Evolutionary conservation across 169 alveolate species (phyloP).

Genomic region (Eimeria falciformis): DNA sequence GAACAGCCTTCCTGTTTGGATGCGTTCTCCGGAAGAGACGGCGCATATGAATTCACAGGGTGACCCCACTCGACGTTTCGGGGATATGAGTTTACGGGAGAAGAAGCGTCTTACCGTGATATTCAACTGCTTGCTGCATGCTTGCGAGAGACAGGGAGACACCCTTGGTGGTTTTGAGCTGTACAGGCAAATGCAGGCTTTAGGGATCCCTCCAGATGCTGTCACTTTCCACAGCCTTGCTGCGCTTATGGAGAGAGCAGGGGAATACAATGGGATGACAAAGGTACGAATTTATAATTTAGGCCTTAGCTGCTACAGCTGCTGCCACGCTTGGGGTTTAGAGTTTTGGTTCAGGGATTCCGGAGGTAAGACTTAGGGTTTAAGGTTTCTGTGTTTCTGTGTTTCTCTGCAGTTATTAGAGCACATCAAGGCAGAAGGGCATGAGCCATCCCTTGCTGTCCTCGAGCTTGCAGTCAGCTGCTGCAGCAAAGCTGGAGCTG

Average conservation of each 20-base stretch:
- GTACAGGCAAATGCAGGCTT: slow-evolving; percentile 49
- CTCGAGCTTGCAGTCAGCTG: slow-evolving; percentile 59
- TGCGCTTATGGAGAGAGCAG: slow-evolving; percentile 58
- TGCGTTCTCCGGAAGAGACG: background rate
- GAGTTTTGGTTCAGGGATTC: background rate
- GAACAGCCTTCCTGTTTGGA: background rate
- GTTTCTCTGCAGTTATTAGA: slow-evolving; percentile 54
- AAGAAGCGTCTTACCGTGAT: slow-evolving; percentile 57
- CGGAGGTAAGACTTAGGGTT: background rate
- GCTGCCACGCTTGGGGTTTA: background rate
- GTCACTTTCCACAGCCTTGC: slow-evolving; percentile 70
- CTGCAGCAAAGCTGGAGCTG: slow-evolving; percentile 67
- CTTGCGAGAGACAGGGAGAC: slow-evolving; percentile 66
- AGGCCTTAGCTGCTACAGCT: background rate
- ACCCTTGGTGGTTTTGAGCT: slow-evolving; percentile 63
- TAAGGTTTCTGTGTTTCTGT: slow-evolving; percentile 40
- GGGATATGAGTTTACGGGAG: slow-evolving; percentile 44
- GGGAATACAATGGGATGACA: slow-evolving; percentile 56
- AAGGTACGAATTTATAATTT: slow-evolving; percentile 10
- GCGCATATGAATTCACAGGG: no score
- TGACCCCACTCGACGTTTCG: background rate
- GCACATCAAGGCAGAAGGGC: slow-evolving; percentile 67
- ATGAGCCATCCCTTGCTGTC: slow-evolving; percentile 67
- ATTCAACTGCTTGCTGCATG: slow-evolving; percentile 70
- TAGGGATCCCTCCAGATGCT: slow-evolving; percentile 55